Base-by-base conservation (phyloP, 1,139 yeast genomes). In the Yamadazyma trypodendri region DNA sequence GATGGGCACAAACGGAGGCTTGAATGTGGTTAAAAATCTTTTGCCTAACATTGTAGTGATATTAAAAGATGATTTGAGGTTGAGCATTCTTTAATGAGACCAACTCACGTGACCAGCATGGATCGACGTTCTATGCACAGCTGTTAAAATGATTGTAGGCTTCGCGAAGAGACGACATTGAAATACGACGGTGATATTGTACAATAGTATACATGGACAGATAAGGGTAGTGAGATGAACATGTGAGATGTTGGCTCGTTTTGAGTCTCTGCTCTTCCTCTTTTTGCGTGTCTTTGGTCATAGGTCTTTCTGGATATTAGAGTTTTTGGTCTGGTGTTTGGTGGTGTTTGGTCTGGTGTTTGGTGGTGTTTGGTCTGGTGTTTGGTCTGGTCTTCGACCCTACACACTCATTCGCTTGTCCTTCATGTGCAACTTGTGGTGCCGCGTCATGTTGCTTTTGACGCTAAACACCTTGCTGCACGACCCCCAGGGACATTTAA, bases 401-500 rank as follows among this genome's bases (percentile, higher is more conserved):
- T 25, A 32, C 10, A 32, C 31, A 16, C 40, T 37, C 16, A 17
- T 22, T 31, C 44, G 14, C 15, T 41, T 37, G 44, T 68, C 72
- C 37, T 74, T 52, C 38, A 70, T 65, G 54, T 85, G 95, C 31
- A 84, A 65, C 56, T 77, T 79, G 50, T 75, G 75, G 58, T 88
- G 96, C 47, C 96, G 68, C 8, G 87, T 73, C 81, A 88, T 77
- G 58, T 88, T 88, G 22, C 89, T 81, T 44, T 86, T 78, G 13
- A 88, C 96, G 22, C 81, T 75, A 58, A 88, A 88, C n/a, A 70
- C 54, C 46, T 84, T 77, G 1, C 81, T 82, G 60, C 96, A 88
- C 18, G 74, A 75, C 1, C 63, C 65, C 74, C 81, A 77, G 9
- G 75, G 75, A 55, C 96, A 88, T 43, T 63, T 64, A 61, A 75